phyloP scores from a whole-genome alignment of 1,284 basidiomycete genomes.

The Rhodotorula sp. region DNA sequence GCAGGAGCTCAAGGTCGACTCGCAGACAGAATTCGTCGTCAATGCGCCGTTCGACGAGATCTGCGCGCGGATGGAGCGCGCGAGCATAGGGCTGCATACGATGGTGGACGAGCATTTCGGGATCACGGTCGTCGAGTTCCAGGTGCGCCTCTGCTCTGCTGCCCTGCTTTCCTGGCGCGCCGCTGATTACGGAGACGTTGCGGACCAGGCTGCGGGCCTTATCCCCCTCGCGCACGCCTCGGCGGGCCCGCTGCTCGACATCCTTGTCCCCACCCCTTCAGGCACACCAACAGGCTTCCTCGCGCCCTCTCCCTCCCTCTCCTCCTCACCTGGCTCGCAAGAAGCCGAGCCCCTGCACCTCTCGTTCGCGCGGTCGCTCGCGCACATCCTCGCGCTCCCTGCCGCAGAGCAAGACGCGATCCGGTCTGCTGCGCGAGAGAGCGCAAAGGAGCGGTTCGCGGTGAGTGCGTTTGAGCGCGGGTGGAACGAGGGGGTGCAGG shows the following conservation, averaged over 20 bases:
- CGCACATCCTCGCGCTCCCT: slow-evolving; percentile 65
- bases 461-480: slow-evolving; percentile 70
- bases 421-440: slow-evolving; percentile 66
- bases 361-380: slow-evolving; percentile 70
- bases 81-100: slow-evolving; percentile 86
- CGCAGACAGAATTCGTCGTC: slow-evolving; percentile 73
- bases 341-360: background rate
- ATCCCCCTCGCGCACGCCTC: slow-evolving; percentile 91
- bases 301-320: slow-evolving; percentile 58
- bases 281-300: slow-evolving; percentile 83
- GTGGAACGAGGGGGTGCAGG: slow-evolving; percentile 21
- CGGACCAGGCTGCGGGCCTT: slow-evolving; percentile 79
- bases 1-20: slow-evolving; percentile 66
- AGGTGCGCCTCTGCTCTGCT: slow-evolving; percentile 60
- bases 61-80: slow-evolving; percentile 66
- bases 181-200: slow-evolving; percentile 3
- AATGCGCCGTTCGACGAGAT: slow-evolving; percentile 78
- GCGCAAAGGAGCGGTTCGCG: slow-evolving; percentile 72
- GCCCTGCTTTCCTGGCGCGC: too few relatives aligned
- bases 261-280: slow-evolving; percentile 69
- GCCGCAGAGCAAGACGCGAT: slow-evolving; percentile 62
- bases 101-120: slow-evolving; percentile 99
- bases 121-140: slow-evolving; percentile 96
- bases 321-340: background rate
- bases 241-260: slow-evolving; percentile 87